These are phyloP conservation scores for Pichia paraexigua DNA, from an alignment of 805 yeast genomes.

Conservation along the genomic window DNA sequence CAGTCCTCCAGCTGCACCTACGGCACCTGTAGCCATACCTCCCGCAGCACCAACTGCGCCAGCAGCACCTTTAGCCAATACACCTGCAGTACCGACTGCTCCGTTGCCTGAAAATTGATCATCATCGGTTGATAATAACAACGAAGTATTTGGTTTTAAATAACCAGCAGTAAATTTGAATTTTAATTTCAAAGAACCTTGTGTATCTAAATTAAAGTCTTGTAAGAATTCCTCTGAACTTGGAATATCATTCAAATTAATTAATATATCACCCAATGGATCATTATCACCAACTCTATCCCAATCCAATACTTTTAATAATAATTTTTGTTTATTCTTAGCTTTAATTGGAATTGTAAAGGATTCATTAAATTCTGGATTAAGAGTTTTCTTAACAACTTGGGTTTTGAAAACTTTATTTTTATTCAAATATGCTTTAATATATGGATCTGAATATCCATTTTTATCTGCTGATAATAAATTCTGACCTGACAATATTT, in stretches of 20 bases:
- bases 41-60: slow-evolving; percentile 33
- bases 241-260: slow-evolving; percentile 45
- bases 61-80: slow-evolving; percentile 27
- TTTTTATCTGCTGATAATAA: slow-evolving; percentile 57
- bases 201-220: slow-evolving; percentile 46
- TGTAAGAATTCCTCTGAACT: slow-evolving; percentile 36
- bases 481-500: slow-evolving; percentile 46
- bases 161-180: slow-evolving; percentile 59
- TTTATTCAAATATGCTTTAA: slow-evolving; percentile 46
- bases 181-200: slow-evolving; percentile 49
- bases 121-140: slow-evolving; percentile 38
- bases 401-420: slow-evolving; percentile 48
- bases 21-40: slow-evolving; percentile 26
- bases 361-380: slow-evolving; percentile 73
- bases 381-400: slow-evolving; percentile 54
- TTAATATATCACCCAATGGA: slow-evolving; percentile 41
- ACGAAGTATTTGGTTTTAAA: slow-evolving; percentile 50
- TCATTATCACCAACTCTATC: slow-evolving; percentile 68
- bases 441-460: slow-evolving; percentile 73
- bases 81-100: slow-evolving; percentile 32
- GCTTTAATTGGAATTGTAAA: slow-evolving; percentile 54
- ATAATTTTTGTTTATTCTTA: slow-evolving; percentile 44
- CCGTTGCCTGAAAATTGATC: slow-evolving; percentile 6
- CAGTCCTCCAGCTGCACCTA: slow-evolving; percentile 38
- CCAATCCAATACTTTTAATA: slow-evolving; percentile 60